Conservation (phyloP, 2,329 filamentous ascomycete species). For the Drechslerella coelobrocha region DNA sequence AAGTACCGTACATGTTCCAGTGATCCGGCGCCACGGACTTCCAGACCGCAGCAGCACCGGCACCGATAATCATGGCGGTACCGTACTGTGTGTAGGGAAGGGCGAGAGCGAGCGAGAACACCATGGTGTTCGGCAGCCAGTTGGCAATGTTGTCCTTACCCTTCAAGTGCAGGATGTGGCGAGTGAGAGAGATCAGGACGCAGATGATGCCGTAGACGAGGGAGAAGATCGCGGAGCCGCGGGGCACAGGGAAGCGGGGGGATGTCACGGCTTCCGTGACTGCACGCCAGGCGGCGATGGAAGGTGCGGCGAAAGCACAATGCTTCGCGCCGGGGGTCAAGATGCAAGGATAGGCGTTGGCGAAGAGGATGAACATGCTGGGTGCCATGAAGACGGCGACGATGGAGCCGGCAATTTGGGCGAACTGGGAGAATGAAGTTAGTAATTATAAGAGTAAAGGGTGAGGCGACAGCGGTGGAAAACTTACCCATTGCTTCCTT, state of each 20-base stretch:
- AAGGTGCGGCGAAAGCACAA: constrained; percentile 50
- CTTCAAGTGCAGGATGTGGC: constrained; percentile 63
- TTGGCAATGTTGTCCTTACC: constrained; percentile 55
- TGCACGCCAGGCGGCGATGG: constrained; percentile 50
- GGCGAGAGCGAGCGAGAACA: constrained; percentile 50
- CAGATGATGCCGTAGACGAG: constrained; percentile 49
- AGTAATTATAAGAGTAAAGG: neutral
- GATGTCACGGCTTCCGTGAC: constrained; percentile 51
- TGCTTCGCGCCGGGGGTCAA: constrained; percentile 26
- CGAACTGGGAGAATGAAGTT: constrained; percentile 50
- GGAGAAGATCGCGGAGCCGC: constrained; percentile 48
- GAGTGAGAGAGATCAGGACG: constrained; percentile 64
- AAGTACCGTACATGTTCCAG: constrained; percentile 50
- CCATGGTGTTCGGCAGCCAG: constrained; percentile 58
- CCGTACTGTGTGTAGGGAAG: constrained; percentile 51
- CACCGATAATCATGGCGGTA: constrained; percentile 52
- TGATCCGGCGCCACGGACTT: constrained; percentile 34
- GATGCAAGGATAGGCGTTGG: constrained; percentile 52
- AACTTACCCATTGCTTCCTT: constrained; percentile 48
- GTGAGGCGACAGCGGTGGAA: neutral
- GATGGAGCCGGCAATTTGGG: constrained; percentile 50
- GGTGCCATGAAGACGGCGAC: constrained; percentile 51
- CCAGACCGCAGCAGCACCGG: constrained; percentile 47
- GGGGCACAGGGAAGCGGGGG: constrained; percentile 51
- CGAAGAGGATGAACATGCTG: constrained; percentile 51